Percentiles rank a stretch among this genome's conserved stretches.
phyloP scores from a whole-genome alignment of 257 asterid genomes.

The Nicotiana obtusifolia region DNA sequence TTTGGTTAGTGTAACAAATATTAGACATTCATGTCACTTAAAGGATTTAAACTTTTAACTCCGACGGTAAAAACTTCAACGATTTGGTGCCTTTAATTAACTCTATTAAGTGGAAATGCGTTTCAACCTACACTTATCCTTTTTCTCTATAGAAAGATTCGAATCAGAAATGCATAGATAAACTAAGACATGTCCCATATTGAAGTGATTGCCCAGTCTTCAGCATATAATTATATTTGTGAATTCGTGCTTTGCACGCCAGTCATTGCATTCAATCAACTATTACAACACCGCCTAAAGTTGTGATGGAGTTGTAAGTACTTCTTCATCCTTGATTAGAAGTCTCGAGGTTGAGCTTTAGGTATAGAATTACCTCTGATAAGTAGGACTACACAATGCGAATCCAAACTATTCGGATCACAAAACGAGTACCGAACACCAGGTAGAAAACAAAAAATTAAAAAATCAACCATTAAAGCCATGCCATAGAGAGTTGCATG shows the following conservation, averaged over 20 bases:
- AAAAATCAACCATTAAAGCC: background rate
- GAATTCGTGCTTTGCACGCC: background rate
- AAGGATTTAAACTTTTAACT: no score
- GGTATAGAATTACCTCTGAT: no score
- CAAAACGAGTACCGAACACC: no score
- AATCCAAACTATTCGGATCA: no score
- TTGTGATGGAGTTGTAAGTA: no score
- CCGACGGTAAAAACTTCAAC: no score
- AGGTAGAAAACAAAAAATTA: no score
- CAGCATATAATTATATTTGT: background rate
- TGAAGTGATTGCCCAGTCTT: background rate
- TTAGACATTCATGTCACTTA: background rate
- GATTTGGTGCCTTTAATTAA: no score
- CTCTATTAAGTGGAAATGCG: background rate
- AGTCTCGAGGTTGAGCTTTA: fast-evolving
- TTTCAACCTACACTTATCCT: background rate
- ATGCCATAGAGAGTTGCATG: background rate
- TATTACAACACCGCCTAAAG: background rate
- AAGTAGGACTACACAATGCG: fast-evolving
- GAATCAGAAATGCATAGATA: background rate
- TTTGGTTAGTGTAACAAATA: background rate
- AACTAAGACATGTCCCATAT: background rate
- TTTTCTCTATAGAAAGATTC: background rate
- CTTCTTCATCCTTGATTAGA: no score
- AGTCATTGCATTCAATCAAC: background rate